Percentiles rank a stretch among this genome's conserved stretches.
phyloP scores from a whole-genome alignment of 805 yeast species.

The Pichia cephalocereana region DNA sequence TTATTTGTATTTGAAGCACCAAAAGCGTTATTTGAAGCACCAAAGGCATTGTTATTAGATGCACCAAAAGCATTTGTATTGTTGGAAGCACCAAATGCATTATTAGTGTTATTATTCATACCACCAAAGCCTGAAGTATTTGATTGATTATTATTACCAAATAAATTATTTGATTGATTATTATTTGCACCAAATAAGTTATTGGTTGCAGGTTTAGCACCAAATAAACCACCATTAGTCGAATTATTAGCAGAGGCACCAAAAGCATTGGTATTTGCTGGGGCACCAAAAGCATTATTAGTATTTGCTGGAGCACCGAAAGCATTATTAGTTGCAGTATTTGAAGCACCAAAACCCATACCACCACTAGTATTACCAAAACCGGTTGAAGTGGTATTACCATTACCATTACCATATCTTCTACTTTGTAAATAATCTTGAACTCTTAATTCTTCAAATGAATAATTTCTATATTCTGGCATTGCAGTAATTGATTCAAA shows the following conservation, averaged over 20 bases:
- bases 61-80: constrained; percentile 8
- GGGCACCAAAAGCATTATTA: constrained; percentile 13
- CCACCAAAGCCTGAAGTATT: constrained; percentile 10
- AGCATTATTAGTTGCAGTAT: constrained; percentile 10
- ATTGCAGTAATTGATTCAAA: constrained; percentile 74
- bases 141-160: constrained; percentile 30
- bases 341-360: constrained; percentile 14
- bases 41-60: constrained; percentile 11
- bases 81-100: background rate
- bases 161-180: constrained; percentile 16
- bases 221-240: constrained; percentile 14
- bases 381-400: constrained; percentile 20
- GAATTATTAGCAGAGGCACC: constrained; percentile 20
- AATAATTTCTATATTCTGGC: constrained; percentile 81
- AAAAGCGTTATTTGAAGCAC: constrained; percentile 11
- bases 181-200: constrained; percentile 19
- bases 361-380: constrained; percentile 20
- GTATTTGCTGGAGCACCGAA: constrained; percentile 23
- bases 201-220: constrained; percentile 10
- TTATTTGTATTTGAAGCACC: constrained; percentile 18
- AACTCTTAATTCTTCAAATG: constrained; percentile 80
- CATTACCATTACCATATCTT: constrained; percentile 40
- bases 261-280: constrained; percentile 4
- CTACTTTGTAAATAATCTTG: constrained; percentile 80
- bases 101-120: background rate